A percentile compares a stretch with the other conserved stretches of the same genome.
phyloP scores from a whole-genome alignment of 1,284 basidiomycete species.

The Macrocybe sp. region DNA sequence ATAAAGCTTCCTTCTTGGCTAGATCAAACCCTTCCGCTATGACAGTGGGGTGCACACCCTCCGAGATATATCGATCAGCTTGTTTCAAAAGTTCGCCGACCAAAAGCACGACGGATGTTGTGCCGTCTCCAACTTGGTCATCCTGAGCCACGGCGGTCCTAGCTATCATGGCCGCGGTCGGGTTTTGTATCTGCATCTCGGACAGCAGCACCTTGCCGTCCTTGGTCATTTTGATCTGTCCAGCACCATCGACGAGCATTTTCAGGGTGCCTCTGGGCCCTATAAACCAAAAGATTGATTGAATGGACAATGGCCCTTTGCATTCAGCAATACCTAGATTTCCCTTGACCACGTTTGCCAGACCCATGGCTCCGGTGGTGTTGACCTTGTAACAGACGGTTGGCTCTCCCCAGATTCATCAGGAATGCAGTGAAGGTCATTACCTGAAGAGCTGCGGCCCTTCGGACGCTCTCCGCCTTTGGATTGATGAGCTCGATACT shows the following conservation, averaged over 20 bases:
- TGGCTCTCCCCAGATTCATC: constrained; percentile 11
- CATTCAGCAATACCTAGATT: constrained; percentile 70
- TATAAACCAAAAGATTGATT: constrained; percentile 27
- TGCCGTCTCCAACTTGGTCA: constrained; percentile 98
- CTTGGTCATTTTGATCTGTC: constrained; percentile 99
- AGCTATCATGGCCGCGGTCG: constrained; percentile 99
- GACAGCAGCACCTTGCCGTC: constrained; percentile 98
- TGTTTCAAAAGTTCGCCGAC: constrained; percentile 98
- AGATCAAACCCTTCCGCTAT: constrained; percentile 95
- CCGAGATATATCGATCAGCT: constrained; percentile 95
- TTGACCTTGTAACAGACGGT: constrained; percentile 55
- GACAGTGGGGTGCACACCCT: constrained; percentile 97
- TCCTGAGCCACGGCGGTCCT: constrained; percentile 98
- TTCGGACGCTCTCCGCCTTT: constrained; percentile 91
- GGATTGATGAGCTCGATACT: constrained; percentile 93
- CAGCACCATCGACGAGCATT: constrained; percentile 99
- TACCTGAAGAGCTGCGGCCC: constrained; percentile 92
- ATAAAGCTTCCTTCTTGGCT: constrained; percentile 92
- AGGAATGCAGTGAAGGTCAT: constrained; percentile 5
- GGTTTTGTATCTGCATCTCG: constrained; percentile 99
- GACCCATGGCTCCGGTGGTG: constrained; percentile 92
- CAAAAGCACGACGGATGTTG: constrained; percentile 94
- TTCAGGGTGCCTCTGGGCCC: constrained; percentile 96
- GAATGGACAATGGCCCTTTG: constrained; percentile 20
- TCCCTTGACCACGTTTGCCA: constrained; percentile 95